phyloP scores from a whole-genome alignment of 805 yeast genomes.

The Yamadazyma takamatsuzukensis region DNA sequence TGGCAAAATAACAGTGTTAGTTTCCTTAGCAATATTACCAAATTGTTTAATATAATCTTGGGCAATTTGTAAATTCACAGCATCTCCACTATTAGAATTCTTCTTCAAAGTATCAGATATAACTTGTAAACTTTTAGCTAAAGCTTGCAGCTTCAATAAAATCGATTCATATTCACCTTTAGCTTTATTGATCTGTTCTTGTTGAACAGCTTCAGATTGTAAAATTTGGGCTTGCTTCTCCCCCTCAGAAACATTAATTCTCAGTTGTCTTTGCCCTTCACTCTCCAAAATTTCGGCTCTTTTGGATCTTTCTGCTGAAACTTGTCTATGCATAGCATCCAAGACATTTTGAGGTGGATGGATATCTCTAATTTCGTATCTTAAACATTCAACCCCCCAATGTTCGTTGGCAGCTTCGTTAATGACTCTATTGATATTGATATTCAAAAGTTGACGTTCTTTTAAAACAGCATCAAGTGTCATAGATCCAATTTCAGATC shows the following conservation, averaged over 20 bases:
- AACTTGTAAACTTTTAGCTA: slow-evolving; percentile 63
- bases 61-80: slow-evolving; percentile 76
- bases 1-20: slow-evolving; percentile 75
- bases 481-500: slow-evolving; percentile 83
- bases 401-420: slow-evolving; percentile 76
- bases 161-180: slow-evolving; percentile 72
- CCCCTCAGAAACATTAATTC: slow-evolving; percentile 82
- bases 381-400: slow-evolving; percentile 82
- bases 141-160: slow-evolving; percentile 62
- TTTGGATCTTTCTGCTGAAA: slow-evolving; percentile 80
- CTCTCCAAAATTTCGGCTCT: slow-evolving; percentile 84
- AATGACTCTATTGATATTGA: slow-evolving; percentile 70
- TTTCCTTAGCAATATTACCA: slow-evolving; percentile 76
- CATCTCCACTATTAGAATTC: slow-evolving; percentile 70
- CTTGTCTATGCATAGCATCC: slow-evolving; percentile 91
- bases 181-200: slow-evolving; percentile 64
- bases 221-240: slow-evolving; percentile 65
- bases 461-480: slow-evolving; percentile 73
- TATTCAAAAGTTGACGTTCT: slow-evolving; percentile 71
- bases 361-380: slow-evolving; percentile 85
- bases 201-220: slow-evolving; percentile 69
- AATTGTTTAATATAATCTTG: slow-evolving; percentile 81
- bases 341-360: slow-evolving; percentile 83
- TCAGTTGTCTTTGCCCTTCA: slow-evolving; percentile 78
- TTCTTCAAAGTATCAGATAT: slow-evolving; percentile 65